A percentile compares a stretch with the other conserved stretches of the same genome.
Conservation (phyloP, 1,139 yeast genomes). For the Arxiozyma bovina region DNA sequence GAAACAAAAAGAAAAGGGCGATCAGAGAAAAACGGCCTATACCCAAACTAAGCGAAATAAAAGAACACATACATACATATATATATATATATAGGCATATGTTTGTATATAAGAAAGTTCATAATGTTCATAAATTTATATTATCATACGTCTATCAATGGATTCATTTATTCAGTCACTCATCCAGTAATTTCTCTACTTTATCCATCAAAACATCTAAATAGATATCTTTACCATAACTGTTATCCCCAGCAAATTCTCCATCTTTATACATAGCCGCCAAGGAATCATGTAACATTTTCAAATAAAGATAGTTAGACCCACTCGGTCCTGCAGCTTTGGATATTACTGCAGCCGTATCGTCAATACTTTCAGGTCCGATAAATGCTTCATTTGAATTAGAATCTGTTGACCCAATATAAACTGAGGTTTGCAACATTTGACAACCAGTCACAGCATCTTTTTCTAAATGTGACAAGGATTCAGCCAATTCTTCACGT, state of each 20-base stretch:
- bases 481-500: conserved; percentile 18
- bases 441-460: conserved; percentile 31
- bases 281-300: conserved; percentile 46
- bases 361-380: conserved; percentile 59
- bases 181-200: conserved; percentile 5
- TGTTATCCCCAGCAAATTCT: background rate
- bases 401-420: conserved; percentile 59
- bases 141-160: too few relatives aligned
- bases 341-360: conserved; percentile 55
- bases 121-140: too few relatives aligned
- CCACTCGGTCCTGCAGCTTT: conserved; percentile 73
- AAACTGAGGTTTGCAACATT: conserved; percentile 54
- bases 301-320: conserved; percentile 60
- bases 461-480: conserved; percentile 16
- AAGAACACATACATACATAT: too few relatives aligned
- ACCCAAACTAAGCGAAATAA: too few relatives aligned
- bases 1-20: too few relatives aligned
- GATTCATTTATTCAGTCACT: too few relatives aligned
- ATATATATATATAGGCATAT: too few relatives aligned
- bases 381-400: conserved; percentile 65
- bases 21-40: too few relatives aligned
- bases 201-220: conserved; percentile 5
- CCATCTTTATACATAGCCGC: conserved; percentile 22
- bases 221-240: conserved; percentile 6
- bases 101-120: too few relatives aligned